Conservation (phyloP, 116 monocot genomes). For the Trichopus zeylanicus region DNA sequence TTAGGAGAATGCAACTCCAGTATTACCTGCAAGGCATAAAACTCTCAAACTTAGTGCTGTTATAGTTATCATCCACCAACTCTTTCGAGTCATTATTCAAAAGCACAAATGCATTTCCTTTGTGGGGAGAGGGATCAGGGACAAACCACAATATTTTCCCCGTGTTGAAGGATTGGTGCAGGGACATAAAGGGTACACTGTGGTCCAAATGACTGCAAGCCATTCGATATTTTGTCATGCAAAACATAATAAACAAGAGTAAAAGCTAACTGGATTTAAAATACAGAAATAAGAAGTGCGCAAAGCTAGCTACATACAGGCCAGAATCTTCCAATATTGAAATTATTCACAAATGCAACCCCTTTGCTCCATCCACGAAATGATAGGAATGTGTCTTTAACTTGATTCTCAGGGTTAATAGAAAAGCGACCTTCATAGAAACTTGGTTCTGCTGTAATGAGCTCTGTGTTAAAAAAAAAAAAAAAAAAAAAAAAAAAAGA, state of each 20-base stretch:
- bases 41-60: background rate
- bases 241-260: background rate
- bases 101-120: background rate
- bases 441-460: constrained; percentile 33
- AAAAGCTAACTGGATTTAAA: background rate
- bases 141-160: constrained; percentile 82
- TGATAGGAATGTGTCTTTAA: constrained; percentile 82
- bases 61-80: background rate
- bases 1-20: constrained; percentile 68
- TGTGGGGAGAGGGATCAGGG: background rate
- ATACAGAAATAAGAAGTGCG: background rate
- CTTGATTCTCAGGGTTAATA: constrained; percentile 35
- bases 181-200: constrained; percentile 95
- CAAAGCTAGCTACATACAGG: constrained; percentile 38
- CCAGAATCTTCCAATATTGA: constrained; percentile 98
- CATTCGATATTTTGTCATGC: background rate
- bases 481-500: too few species aligned
- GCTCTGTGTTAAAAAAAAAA: constrained; percentile 21
- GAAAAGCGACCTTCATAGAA: constrained; percentile 63
- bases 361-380: constrained; percentile 91
- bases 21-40: constrained; percentile 16
- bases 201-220: constrained; percentile 61
- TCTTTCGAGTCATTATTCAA: background rate
- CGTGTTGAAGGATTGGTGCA: constrained; percentile 75
- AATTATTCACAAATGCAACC: constrained; percentile 85